Base-by-base conservation (phyloP, 306 rosid species). In the Rosa chinensis region DNA sequence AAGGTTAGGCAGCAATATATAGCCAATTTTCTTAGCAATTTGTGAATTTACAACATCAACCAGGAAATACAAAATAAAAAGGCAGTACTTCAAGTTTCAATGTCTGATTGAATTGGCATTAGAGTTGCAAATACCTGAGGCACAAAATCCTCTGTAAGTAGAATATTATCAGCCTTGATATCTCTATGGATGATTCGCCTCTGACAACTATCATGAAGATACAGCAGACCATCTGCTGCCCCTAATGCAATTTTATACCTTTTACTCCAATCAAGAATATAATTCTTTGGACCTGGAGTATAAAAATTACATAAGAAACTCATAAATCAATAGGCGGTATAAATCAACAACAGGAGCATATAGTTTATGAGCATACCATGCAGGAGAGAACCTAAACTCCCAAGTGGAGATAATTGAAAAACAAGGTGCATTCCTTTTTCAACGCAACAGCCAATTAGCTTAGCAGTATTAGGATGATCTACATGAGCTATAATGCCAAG, bases 111-210 rank as follows among this genome's bases (percentile, higher is more conserved):
- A 40, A 74, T 2, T 42, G 72, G 28, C 49, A 17, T 25, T 76
- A 72, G 85, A 74, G 50, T 58, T 63, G 63, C 70, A 75, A 78
- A 55, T 90, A 94, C 98, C 97, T 89, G 94, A 11, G 98, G 92
- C 75, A 85, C 97, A 77, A 83, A 94, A 78, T 92, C 88, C 70
- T 89, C 84, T 2, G 96, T 85, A 50, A 92, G 96, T 23, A 94
- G 84, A 90, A 94, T 83, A 63, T 94, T 94, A 18, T 90, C 96
- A 52, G 91, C 80, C 84, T 92, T 92, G 49, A 94, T 89, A 73
- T 94, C 98, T 79, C 98, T 87, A 78, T 94, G 98, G 58, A 94
- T 88, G 71, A 94, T 90, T 77, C 93, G 82, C 79, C 88, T 89
- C 49, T 81, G 86, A 79, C 97, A 92, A 80, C 68, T 69, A 73